Base-by-base conservation (phyloP, 345 rosid species). In the Citrus australasica region DNA sequence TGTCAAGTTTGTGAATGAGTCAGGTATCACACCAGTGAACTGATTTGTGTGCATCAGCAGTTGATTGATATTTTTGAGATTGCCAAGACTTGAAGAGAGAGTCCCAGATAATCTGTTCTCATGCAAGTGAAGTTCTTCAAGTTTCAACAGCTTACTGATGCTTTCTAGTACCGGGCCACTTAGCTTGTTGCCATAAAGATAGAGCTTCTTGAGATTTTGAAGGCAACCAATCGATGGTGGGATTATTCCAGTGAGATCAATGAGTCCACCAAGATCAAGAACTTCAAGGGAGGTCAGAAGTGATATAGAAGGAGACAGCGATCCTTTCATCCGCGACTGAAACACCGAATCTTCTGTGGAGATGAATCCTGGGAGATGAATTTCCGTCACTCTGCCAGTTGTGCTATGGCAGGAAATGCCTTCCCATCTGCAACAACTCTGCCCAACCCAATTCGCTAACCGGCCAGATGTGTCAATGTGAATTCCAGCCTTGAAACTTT, bases 261-360 rank as follows among this genome's bases (percentile, higher is more conserved):
- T 65, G 6, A 90, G 87, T 67, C 87, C 89, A 42, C 93, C 91
- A 33, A 89, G 89, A 82, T 89, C 88, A 40, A 90, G 81, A 33
- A 90, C 88, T 71, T 85, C 46, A 32, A 90, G 89, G 28, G 79
- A 87, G 64, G 80, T 78, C 73, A 87, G 77, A 62, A 80, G 71
- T 56, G 84, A 74, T 76, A 88, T 53, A 13, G 88, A 87, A 48
- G 90, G 85, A 62, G 90, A 87, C 61, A 90, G 67, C 75, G 5
- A 32, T 7, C 93, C 93, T 74, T 60, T 79, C 86, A 90, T 87
- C 81, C 78, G 82, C 4, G 91, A 84, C 32, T 85, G 90, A 76
- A 83, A 84, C 25, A 79, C 24, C 8, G 56, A 80, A 65, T 80
- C 89, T 0, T 72, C 77, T 0, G 81, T 60, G 22, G 93, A 80